phyloP scores from a whole-genome alignment of 192 early-diverging fungal genomes.

The Coemansia sp. region DNA sequence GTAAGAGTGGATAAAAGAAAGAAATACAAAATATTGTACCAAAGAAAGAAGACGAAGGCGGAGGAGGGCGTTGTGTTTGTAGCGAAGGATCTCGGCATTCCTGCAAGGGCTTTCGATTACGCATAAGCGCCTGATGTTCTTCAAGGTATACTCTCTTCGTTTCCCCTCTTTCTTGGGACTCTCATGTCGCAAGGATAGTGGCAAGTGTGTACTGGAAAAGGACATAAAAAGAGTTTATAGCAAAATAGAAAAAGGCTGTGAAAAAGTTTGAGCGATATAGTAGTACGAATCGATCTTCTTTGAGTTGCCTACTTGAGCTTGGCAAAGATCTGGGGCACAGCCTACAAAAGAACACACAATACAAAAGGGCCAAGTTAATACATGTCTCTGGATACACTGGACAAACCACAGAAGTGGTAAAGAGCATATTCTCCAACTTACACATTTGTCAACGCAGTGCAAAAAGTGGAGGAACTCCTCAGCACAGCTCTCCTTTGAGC shows the following conservation, averaged over 20 bases:
- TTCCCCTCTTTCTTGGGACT: neutral
- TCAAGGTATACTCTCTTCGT: neutral
- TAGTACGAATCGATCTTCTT: neutral
- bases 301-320: constrained; percentile 57
- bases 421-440: constrained; percentile 58
- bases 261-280: neutral
- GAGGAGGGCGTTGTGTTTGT: neutral
- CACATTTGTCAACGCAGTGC: constrained; percentile 81
- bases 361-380: neutral
- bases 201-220: neutral
- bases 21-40: constrained; percentile 8
- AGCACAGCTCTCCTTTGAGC: constrained; percentile 73
- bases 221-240: neutral
- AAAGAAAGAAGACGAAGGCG: neutral
- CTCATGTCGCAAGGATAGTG: neutral
- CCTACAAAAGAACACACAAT: constrained; percentile 42
- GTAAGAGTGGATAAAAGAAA: neutral
- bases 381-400: neutral
- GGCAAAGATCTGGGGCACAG: constrained; percentile 66
- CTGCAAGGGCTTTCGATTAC: constrained; percentile 1
- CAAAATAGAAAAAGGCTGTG: neutral
- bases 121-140: constrained; percentile 5
- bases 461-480: constrained; percentile 84
- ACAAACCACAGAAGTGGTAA: neutral
- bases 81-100: constrained; percentile 1